Base-by-base conservation (phyloP, 495 filamentous ascomycete genomes). In the Penicillium odoratum region DNA sequence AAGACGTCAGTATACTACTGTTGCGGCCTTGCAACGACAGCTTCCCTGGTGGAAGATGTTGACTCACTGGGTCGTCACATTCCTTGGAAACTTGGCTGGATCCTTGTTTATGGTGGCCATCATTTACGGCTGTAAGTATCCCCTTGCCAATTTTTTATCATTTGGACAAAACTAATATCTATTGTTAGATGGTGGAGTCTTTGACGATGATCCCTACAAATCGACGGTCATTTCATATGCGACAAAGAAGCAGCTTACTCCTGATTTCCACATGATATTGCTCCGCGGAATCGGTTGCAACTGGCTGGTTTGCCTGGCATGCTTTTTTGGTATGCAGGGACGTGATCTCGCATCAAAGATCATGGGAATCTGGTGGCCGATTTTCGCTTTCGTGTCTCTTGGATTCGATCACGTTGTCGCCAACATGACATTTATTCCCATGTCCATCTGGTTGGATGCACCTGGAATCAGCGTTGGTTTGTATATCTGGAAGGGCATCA, bases 401-500 rank as follows among this genome's bases (percentile, higher is more conserved):
- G 81, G 79, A 0, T 75, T 86, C 6, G 83, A 86, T 40, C 84
- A 87, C 68, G 83, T 86, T 45, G 81, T 87, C 29, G 83, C 83
- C 44, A 87, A 86, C 60, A 87, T 86, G 82, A 85, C 83, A 36
- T 85, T 85, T 61, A 80, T 87, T 36, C 83, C 84, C 8, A 65
- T 82, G 62, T 80, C 69, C 7, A 83, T 87, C 29, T 87, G 77
- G 68, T 59, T 82, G 1, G 72, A 69, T 0, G 73, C 83, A 0
- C 81, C 83, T 0, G 67, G 62, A 0, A 71, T 87, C 26, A 73
- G 70, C 1, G 74, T 82, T 7, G 74, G 76, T 1, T 66, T 85
- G 48, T 87, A 87, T 50, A 85, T 87, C 62, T 87, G 83, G 83
- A 86, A 88, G 61, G 80, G 77, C 21, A 81, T 86, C 46, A 84